These are phyloP conservation scores for Phytophthora ohioensis DNA, from an alignment of 352 stramenopile species.

Conservation along the genomic window DNA sequence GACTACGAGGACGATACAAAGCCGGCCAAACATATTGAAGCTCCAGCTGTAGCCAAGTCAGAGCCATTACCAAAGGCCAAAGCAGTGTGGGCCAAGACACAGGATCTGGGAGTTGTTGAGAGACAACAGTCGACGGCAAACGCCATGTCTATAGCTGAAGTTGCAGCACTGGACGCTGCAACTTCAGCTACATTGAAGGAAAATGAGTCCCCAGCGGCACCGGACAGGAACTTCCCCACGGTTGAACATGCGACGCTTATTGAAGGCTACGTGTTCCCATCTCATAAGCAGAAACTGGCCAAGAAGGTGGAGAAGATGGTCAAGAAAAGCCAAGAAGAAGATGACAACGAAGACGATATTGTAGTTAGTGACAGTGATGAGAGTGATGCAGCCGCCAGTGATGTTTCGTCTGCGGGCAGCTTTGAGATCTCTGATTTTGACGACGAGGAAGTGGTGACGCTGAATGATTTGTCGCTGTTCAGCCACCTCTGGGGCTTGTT, in stretches of 20 bases:
- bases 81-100: constrained; percentile 80
- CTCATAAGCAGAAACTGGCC: constrained; percentile 78
- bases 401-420: constrained; percentile 61
- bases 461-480: constrained; percentile 75
- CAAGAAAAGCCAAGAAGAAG: constrained; percentile 48
- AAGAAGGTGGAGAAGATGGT: constrained; percentile 76
- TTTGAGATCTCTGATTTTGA: constrained; percentile 75
- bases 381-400: constrained; percentile 55
- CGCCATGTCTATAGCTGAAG: constrained; percentile 41
- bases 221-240: constrained; percentile 62
- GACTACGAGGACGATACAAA: constrained; percentile 59
- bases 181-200: constrained; percentile 50
- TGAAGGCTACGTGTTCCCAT: constrained; percentile 86
- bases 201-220: constrained; percentile 44
- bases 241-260: constrained; percentile 73
- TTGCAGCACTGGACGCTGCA: constrained; percentile 26
- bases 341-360: constrained; percentile 47
- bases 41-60: constrained; percentile 1
- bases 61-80: constrained; percentile 53
- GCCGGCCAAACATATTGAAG: constrained; percentile 7
- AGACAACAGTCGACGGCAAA: constrained; percentile 42
- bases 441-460: constrained; percentile 72
- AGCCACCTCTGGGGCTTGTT: constrained; percentile 80
- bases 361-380: constrained; percentile 83
- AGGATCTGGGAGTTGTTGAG: constrained; percentile 76